Base-by-base conservation (phyloP, 495 filamentous ascomycete genomes). In the Monascus purpureus region DNA sequence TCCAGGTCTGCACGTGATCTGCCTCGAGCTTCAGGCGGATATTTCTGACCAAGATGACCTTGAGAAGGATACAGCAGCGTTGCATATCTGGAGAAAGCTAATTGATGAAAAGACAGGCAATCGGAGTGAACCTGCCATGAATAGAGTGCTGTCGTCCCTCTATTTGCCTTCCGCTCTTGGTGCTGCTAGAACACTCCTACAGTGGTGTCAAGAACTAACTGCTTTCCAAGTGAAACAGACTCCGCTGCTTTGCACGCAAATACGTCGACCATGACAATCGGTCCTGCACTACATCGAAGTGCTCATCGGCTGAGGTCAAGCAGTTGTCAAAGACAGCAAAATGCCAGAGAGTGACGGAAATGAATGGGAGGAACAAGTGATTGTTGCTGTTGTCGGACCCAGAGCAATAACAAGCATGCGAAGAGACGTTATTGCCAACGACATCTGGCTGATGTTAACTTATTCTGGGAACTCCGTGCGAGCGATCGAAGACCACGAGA, bases 21-120 rank as follows among this genome's bases (percentile, higher is more conserved):
- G n/a, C n/a, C 59, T 67, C 38, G 66, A 67, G 28, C 65, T 93
- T 6, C 76, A 82, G 8, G 72, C 77, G 20, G 72, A 78, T 36
- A 72, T 90, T 18, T 75, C 82, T 17, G 68, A 90, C 46, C 86
- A 93, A 48, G 78, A 87, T 53, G 84, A 93, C 32, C 64, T 88
- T 2, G 80, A 88, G 44, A 66, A 78, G 36, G 82, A 86, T 29
- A 77, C 86, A 38, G 52, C 62, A 54, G 64, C 66, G 46, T 34
- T 9, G 5, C 11, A n/a, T n/a, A 5, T 27, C 3, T 27, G n/a
- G 11, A 12, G 13, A 27, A n/a, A 3, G 4, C 25, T 4, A n/a
- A 27, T 13, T 27, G 3, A 15, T 30, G n/a, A n/a, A n/a, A n/a
- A 22, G 9, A 9, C 20, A 22, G 9, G 20, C 20, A 4, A 22